A percentile compares a stretch with the other conserved stretches of the same genome.
phyloP scores from a whole-genome alignment of 2,329 filamentous ascomycete species.

The Chrysoporthe deuterocubensis region DNA sequence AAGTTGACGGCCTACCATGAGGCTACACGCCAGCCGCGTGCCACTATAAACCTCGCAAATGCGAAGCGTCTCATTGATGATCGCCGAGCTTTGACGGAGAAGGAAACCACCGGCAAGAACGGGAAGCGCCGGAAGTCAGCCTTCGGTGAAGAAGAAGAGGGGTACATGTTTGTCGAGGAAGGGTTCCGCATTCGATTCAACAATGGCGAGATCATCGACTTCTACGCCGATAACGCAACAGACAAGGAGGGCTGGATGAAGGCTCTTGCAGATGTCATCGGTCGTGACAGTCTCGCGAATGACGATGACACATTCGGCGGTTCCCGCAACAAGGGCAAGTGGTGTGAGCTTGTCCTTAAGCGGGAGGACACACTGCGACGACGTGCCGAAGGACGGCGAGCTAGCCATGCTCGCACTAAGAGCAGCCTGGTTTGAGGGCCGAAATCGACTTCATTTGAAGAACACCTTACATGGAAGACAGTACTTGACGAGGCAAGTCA shows the following conservation, averaged over 20 bases:
- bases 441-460: constrained; percentile 11
- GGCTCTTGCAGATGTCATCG: constrained; percentile 74
- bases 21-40: constrained; percentile 89
- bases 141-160: constrained; percentile 97
- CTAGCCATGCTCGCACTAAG: constrained; percentile 55
- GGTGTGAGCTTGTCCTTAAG: constrained; percentile 71
- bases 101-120: constrained; percentile 75
- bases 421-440: constrained; percentile 43
- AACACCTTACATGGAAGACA: constrained; percentile 21
- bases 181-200: constrained; percentile 98
- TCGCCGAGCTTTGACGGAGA: constrained; percentile 79
- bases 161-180: constrained; percentile 99
- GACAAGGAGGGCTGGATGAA: constrained; percentile 97
- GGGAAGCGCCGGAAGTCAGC: constrained; percentile 88
- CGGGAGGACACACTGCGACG: constrained; percentile 63
- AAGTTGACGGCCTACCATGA: constrained; percentile 97
- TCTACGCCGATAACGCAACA: constrained; percentile 86
- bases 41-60: constrained; percentile 95
- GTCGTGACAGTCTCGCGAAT: constrained; percentile 54
- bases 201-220: constrained; percentile 97
- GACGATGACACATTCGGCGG: constrained; percentile 50
- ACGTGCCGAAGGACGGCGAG: constrained; percentile 55
- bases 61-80: constrained; percentile 94
- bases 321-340: constrained; percentile 58
- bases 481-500: constrained; percentile 3